Evolutionary conservation across 202 grass and related monocot genomes (phyloP).

Genomic region (Sporobolus alterniflorus): DNA sequence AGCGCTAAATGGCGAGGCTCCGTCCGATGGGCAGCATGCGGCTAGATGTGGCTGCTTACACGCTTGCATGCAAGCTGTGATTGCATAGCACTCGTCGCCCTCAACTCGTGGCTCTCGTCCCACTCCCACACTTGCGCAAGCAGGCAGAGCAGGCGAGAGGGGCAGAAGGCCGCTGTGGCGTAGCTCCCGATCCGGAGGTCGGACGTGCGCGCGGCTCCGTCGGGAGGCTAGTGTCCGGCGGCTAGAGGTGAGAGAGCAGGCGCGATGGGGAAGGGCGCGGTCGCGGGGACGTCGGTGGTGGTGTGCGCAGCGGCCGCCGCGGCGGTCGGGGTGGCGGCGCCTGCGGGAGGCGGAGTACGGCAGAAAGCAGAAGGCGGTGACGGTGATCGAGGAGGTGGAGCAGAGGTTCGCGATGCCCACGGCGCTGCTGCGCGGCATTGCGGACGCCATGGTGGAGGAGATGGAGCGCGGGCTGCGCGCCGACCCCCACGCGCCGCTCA

Average conservation of each 20-base stretch:
- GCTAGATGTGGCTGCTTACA: no score
- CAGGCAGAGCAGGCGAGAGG: background rate
- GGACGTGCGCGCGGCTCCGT: slow-evolving; percentile 7
- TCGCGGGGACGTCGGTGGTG: slow-evolving; percentile 60
- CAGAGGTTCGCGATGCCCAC: slow-evolving; percentile 68
- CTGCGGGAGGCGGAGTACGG: slow-evolving; percentile 42
- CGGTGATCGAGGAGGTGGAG: slow-evolving; percentile 78
- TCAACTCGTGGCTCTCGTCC: slow-evolving; percentile 41
- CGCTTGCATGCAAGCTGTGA: no score
- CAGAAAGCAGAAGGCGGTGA: slow-evolving; percentile 40
- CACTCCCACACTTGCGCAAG: slow-evolving; percentile 37
- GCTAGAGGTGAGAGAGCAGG: background rate
- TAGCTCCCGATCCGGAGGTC: slow-evolving; percentile 26
- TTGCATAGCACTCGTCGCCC: no score
- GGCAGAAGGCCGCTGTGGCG: background rate
- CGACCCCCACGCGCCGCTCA: slow-evolving; percentile 63
- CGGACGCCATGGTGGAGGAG: slow-evolving; percentile 96
- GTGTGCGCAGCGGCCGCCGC: slow-evolving; percentile 69
- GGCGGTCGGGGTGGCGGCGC: slow-evolving; percentile 49
- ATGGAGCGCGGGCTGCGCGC: slow-evolving; percentile 83
- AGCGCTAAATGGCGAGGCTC: no score
- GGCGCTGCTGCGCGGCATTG: slow-evolving; percentile 77
- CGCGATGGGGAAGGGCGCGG: slow-evolving; percentile 56
- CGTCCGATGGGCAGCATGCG: no score
- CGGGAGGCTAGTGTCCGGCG: background rate